Evolutionary conservation across 805 yeast genomes (phyloP).

Genomic region (Metschnikowia santaceciliae): DNA sequence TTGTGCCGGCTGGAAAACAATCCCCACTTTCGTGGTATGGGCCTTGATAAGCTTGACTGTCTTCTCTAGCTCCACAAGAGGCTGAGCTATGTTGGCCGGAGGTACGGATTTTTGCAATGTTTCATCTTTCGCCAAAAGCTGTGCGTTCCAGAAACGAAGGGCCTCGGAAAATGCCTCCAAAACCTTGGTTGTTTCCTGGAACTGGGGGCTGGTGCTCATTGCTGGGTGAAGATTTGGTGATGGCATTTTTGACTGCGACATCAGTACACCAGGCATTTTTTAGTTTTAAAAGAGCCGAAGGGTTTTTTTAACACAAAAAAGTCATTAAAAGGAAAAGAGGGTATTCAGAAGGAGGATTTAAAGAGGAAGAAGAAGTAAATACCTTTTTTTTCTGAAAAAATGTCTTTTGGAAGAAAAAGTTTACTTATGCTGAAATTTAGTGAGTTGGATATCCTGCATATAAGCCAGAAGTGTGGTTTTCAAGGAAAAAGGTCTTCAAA

Average conservation of each 20-base stretch:
- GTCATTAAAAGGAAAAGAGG: no score
- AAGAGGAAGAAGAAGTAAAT: no score
- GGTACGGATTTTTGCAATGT: conserved; percentile 10
- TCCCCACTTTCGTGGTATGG: conserved; percentile 73
- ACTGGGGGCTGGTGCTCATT: background rate
- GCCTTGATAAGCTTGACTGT: conserved; percentile 60
- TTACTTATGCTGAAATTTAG: no score
- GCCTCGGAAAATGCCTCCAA: conserved; percentile 15
- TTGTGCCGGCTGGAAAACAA: conserved; percentile 61
- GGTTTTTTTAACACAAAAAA: no score
- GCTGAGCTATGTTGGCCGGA: conserved; percentile 32
- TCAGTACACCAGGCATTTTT: background rate
- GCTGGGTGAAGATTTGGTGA: background rate
- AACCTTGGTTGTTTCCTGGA: conserved; percentile 5
- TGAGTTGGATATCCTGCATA: no score
- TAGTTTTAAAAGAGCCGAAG: no score
- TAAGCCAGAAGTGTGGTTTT: no score
- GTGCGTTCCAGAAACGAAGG: conserved; percentile 15
- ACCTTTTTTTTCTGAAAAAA: no score
- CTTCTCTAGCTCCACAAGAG: conserved; percentile 57
- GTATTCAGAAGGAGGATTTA: no score
- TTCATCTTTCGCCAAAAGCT: conserved; percentile 6
- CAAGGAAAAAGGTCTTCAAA: no score
- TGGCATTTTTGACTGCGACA: background rate
- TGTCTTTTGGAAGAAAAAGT: no score